These are phyloP conservation scores for Podospora bellae-mahoneyi DNA, from an alignment of 495 filamentous ascomycete species.

Conservation along the genomic window DNA sequence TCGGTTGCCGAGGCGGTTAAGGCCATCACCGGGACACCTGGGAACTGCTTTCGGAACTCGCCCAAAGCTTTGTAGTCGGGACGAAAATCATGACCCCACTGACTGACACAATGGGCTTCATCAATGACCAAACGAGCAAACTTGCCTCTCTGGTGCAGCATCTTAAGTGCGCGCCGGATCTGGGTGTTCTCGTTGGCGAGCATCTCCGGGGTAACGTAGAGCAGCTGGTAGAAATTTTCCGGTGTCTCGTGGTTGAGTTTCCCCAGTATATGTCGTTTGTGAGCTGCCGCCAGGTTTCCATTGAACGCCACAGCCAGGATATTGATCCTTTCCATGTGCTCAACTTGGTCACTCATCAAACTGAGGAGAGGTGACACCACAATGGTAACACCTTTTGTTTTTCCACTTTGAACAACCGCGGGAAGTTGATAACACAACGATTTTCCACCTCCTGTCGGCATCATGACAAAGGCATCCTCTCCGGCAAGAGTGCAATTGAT, in stretches of 20 bases:
- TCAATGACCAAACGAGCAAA: constrained; percentile 94
- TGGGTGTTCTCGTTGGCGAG: constrained; percentile 64
- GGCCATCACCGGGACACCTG: constrained; percentile 84
- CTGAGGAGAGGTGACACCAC: constrained; percentile 93
- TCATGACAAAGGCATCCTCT: constrained; percentile 87
- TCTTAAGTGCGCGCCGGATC: constrained; percentile 58
- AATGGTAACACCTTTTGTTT: constrained; percentile 80
- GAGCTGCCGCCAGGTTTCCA: constrained; percentile 58
- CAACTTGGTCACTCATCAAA: constrained; percentile 94
- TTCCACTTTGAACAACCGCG: constrained; percentile 75
- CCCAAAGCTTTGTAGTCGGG: constrained; percentile 92
- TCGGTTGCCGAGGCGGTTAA: constrained; percentile 92
- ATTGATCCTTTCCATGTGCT: constrained; percentile 68
- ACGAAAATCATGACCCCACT: constrained; percentile 98
- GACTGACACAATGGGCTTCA: constrained; percentile 96
- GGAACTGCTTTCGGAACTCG: constrained; percentile 61
- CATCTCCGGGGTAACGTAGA: constrained; percentile 98
- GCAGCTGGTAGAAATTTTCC: constrained; percentile 69
- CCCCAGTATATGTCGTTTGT: constrained; percentile 58
- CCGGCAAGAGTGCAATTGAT: constrained; percentile 88
- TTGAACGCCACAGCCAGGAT: constrained; percentile 77
- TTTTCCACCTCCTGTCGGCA: constrained; percentile 98
- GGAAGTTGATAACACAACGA: constrained; percentile 96
- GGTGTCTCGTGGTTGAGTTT: constrained; percentile 57
- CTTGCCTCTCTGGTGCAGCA: constrained; percentile 59